phyloP scores from a whole-genome alignment of 2,329 filamentous ascomycete species.

The Xylariaceae sp. region DNA sequence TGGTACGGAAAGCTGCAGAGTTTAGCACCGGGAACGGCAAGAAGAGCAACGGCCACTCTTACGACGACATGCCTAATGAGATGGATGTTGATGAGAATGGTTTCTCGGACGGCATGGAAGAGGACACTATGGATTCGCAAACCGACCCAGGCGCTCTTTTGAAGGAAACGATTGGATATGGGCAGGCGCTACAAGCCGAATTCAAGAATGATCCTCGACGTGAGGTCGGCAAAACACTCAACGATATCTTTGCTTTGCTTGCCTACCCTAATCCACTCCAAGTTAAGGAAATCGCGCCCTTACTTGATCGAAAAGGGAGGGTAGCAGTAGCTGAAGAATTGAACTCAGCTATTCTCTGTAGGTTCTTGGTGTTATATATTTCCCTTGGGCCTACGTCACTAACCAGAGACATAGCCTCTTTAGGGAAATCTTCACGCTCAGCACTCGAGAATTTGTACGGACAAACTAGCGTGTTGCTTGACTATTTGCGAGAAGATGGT shows the following conservation, averaged over 20 bases:
- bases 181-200: conserved; percentile 76
- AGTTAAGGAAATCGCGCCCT: conserved; percentile 74
- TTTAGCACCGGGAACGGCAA: conserved; percentile 57
- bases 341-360: conserved; percentile 90
- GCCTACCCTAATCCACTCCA: conserved; percentile 83
- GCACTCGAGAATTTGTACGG: conserved; percentile 85
- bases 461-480: conserved; percentile 85
- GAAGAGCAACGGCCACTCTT: conserved; percentile 46
- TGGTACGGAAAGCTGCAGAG: conserved; percentile 79
- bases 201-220: conserved; percentile 74
- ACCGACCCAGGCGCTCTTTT: conserved; percentile 56
- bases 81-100: conserved; percentile 52
- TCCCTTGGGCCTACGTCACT: conserved; percentile 14
- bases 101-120: conserved; percentile 59
- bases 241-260: conserved; percentile 86
- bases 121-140: conserved; percentile 47
- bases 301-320: conserved; percentile 78
- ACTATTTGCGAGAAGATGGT: conserved; percentile 79
- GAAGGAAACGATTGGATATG: conserved; percentile 76
- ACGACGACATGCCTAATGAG: conserved; percentile 62
- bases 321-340: conserved; percentile 87
- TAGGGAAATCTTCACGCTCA: conserved; percentile 87
- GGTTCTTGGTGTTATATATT: conserved; percentile 42
- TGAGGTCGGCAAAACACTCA: conserved; percentile 74
- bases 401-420: conserved; percentile 65